Conservation (phyloP, 2,329 filamentous ascomycete species). For the Lizonia empirigonia region DNA sequence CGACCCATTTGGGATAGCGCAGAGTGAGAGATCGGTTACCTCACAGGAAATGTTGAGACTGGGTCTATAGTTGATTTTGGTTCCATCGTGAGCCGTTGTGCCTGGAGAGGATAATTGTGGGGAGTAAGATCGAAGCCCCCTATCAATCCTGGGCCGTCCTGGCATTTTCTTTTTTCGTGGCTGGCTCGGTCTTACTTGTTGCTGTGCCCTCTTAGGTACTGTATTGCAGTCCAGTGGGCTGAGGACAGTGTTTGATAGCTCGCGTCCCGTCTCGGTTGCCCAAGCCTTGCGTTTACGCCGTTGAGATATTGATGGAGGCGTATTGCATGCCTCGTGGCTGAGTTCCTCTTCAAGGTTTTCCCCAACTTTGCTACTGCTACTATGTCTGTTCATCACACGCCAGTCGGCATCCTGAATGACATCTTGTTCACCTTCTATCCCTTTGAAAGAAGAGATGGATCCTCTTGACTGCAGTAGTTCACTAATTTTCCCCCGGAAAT, state of each 20-base stretch:
- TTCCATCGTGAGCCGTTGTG: not conserved
- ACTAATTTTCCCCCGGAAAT: slow-evolving; percentile 4
- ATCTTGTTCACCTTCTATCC: slow-evolving; percentile 1
- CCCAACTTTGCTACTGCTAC: slow-evolving; percentile 2
- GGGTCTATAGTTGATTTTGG: slow-evolving; percentile 4
- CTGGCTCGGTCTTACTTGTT: slow-evolving; percentile 2
- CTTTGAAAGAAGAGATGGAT: slow-evolving; percentile 12
- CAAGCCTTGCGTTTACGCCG: not conserved
- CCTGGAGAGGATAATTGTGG: slow-evolving; percentile 10
- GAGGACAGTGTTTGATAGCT: slow-evolving; percentile 8
- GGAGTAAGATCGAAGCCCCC: slow-evolving; percentile 9
- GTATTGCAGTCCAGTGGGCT: slow-evolving; percentile 2
- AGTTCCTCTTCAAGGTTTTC: not conserved
- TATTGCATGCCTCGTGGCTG: slow-evolving; percentile 1
- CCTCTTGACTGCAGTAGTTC: slow-evolving; percentile 9
- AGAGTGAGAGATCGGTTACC: slow-evolving; percentile 15
- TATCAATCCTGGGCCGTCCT: not conserved
- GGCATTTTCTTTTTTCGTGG: not conserved
- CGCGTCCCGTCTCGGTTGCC: not conserved
- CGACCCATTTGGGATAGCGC: slow-evolving; percentile 11
- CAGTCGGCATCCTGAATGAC: not conserved
- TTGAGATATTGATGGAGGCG: not conserved
- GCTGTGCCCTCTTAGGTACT: slow-evolving; percentile 4
- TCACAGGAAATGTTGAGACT: slow-evolving; percentile 8
- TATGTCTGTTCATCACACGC: slow-evolving; percentile 1